A percentile compares a stretch with the other conserved stretches of the same genome.
Evolutionary conservation across 805 yeast genomes (phyloP).

Genomic region (Metschnikowia orientalis): DNA sequence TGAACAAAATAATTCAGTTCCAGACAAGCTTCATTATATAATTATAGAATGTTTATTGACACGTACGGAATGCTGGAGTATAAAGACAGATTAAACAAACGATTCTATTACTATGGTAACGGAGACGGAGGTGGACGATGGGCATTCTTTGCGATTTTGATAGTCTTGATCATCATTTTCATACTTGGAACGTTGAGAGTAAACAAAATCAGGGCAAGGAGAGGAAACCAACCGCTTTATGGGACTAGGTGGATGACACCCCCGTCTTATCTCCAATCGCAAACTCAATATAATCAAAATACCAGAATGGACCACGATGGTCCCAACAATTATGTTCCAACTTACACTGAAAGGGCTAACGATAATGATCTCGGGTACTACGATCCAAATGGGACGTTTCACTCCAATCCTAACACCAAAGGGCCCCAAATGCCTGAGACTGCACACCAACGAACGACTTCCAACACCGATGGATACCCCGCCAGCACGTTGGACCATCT

Average conservation of each 20-base stretch:
- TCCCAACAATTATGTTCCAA: constrained; percentile 52
- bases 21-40: no score
- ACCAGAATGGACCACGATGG: constrained; percentile 37
- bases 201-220: constrained; percentile 48
- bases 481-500: constrained; percentile 2
- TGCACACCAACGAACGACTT: constrained; percentile 14
- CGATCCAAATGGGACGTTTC: constrained; percentile 52
- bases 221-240: constrained; percentile 55
- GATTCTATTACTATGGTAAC: constrained; percentile 3
- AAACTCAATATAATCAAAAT: constrained; percentile 49
- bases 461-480: constrained; percentile 14
- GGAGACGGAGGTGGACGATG: constrained; percentile 46
- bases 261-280: constrained; percentile 67
- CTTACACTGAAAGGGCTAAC: constrained; percentile 61
- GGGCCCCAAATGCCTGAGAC: constrained; percentile 15
- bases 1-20: no score
- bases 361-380: constrained; percentile 77
- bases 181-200: constrained; percentile 48
- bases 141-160: constrained; percentile 62
- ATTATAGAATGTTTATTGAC: no score
- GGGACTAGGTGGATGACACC: constrained; percentile 90
- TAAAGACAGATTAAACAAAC: no score
- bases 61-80: no score
- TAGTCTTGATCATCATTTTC: constrained; percentile 44
- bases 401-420: constrained; percentile 18